Percentiles rank a stretch among this genome's conserved stretches.
Conservation (phyloP, 1,139 yeast genomes). For the Yamadazyma aaseri region DNA sequence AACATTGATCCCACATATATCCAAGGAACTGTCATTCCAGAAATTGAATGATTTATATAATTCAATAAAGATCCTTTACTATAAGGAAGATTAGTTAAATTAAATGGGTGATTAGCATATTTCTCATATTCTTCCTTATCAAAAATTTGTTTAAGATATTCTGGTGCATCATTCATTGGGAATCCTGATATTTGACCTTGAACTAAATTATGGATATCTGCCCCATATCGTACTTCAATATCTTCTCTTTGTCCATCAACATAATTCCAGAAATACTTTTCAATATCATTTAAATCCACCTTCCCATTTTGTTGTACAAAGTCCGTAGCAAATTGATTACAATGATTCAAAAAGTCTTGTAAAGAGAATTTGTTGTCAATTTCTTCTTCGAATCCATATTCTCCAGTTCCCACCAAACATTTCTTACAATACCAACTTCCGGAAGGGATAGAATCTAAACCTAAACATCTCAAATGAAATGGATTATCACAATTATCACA, state of each 20-base stretch:
- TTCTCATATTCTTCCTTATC: slow-evolving; percentile 24
- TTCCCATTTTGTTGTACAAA: slow-evolving; percentile 31
- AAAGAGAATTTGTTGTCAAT: slow-evolving; percentile 52
- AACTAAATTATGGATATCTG: slow-evolving; percentile 64
- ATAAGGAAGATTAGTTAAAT: slow-evolving; percentile 64
- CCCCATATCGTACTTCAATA: slow-evolving; percentile 68
- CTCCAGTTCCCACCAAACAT: slow-evolving; percentile 84
- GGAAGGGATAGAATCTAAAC: slow-evolving; percentile 45
- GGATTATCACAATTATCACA: slow-evolving; percentile 76
- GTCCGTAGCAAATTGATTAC: slow-evolving; percentile 48
- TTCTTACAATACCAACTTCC: slow-evolving; percentile 78
- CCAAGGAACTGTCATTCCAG: slow-evolving; percentile 88
- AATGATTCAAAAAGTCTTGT: slow-evolving; percentile 60
- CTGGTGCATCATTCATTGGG: slow-evolving; percentile 44
- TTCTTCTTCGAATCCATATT: slow-evolving; percentile 84
- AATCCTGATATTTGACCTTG: slow-evolving; percentile 72
- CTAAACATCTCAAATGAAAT: slow-evolving; percentile 65
- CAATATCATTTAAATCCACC: slow-evolving; percentile 45
- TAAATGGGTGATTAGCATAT: slow-evolving; percentile 62
- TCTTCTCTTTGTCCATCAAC: slow-evolving; percentile 45
- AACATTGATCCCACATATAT: slow-evolving; percentile 70
- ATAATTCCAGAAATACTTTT: slow-evolving; percentile 60
- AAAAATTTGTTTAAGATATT: slow-evolving; percentile 17
- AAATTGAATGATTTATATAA: slow-evolving; percentile 57
- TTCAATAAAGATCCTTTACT: slow-evolving; percentile 64